Evolutionary conservation across 148 eudicot genomes (phyloP).

Genomic region (Rhododendron williamsianum): DNA sequence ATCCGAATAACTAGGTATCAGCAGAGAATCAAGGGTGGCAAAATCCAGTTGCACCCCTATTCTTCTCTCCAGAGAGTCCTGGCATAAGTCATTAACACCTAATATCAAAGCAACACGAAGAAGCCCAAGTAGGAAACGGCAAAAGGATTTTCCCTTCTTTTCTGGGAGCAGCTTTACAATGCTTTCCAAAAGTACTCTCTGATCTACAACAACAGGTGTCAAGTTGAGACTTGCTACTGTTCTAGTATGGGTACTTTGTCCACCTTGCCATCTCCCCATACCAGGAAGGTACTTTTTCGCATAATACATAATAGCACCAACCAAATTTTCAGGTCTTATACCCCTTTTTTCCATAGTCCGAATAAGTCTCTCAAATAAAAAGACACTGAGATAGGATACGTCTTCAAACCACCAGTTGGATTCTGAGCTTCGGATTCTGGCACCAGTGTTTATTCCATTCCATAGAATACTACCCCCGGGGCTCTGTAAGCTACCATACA

Average conservation of each 20-base stretch:
- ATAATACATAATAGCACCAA: constrained; percentile 75
- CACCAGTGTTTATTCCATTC: constrained; percentile 97
- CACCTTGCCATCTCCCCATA: constrained; percentile 73
- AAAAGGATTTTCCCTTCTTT: constrained; percentile 71
- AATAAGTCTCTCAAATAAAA: constrained; percentile 63
- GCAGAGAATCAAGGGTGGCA: constrained; percentile 66
- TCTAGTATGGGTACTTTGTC: constrained; percentile 36
- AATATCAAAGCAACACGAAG: constrained; percentile 79
- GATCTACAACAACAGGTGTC: constrained; percentile 66
- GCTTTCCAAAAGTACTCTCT: constrained; percentile 59
- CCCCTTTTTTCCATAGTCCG: constrained; percentile 67
- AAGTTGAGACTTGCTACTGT: constrained; percentile 80
- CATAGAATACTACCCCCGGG: constrained; percentile 96
- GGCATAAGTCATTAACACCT: constrained; percentile 55
- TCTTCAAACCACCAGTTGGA: constrained; percentile 99
- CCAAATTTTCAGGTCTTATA: constrained; percentile 60
- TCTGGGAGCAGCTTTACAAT: constrained; percentile 68
- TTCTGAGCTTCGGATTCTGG: constrained; percentile 69
- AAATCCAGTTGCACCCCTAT: constrained; percentile 81
- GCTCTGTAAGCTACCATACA: constrained; percentile 93
- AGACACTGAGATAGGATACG: constrained; percentile 58
- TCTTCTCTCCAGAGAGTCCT: constrained; percentile 66
- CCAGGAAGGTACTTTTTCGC: constrained; percentile 77
- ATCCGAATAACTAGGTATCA: constrained; percentile 81
- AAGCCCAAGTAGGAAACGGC: constrained; percentile 76